Percentiles rank a stretch among this genome's conserved stretches.
phyloP scores from a whole-genome alignment of 2,329 filamentous ascomycete species.

The Tympanopsis confertula region DNA sequence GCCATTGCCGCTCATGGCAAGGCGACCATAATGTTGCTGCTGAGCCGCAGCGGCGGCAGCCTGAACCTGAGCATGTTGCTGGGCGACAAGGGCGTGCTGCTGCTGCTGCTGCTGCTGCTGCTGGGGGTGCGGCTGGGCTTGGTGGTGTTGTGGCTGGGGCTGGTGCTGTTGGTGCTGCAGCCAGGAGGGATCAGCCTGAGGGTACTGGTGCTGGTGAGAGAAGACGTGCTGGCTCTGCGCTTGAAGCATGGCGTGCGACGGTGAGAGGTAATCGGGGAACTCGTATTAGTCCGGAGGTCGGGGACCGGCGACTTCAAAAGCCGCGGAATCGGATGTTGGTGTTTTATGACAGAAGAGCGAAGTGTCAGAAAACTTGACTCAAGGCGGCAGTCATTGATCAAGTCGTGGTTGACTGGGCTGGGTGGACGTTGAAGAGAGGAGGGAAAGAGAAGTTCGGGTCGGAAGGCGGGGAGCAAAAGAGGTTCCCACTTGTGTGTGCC shows the following conservation, averaged over 20 bases:
- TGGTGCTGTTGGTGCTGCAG: constrained; percentile 55
- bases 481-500: too few relatives aligned
- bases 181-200: constrained; percentile 52
- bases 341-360: too few relatives aligned
- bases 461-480: too few relatives aligned
- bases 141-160: background rate
- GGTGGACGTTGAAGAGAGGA: too few relatives aligned
- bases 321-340: too few relatives aligned
- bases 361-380: too few relatives aligned
- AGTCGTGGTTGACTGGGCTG: too few relatives aligned
- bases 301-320: too few relatives aligned
- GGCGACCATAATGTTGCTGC: constrained; percentile 57
- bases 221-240: constrained; percentile 49
- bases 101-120: background rate
- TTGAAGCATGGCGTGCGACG: background rate
- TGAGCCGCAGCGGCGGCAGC: constrained; percentile 37
- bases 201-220: constrained; percentile 55
- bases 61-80: constrained; percentile 41
- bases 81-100: constrained; percentile 7
- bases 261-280: too few relatives aligned
- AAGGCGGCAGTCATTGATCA: too few relatives aligned
- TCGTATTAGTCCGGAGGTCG: too few relatives aligned
- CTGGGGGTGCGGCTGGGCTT: background rate
- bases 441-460: too few relatives aligned
- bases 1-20: constrained; percentile 52